Percentiles rank a stretch among this genome's conserved stretches.
Evolutionary conservation across 176 grass and related monocot genomes (phyloP).

Genomic region (Coix lacrymajobi): DNA sequence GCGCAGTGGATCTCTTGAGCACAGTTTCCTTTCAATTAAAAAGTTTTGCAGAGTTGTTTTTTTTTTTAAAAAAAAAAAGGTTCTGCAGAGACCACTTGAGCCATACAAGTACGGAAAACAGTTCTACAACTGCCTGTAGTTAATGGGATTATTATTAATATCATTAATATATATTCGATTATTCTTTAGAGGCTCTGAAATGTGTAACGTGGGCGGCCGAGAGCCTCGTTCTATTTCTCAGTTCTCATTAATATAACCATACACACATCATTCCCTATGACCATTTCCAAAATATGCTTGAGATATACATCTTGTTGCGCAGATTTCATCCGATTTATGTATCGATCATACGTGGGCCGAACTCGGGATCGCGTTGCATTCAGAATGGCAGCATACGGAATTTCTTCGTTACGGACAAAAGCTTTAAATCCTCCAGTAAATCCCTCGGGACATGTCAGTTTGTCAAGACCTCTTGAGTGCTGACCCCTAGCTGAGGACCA

Average conservation of each 20-base stretch:
- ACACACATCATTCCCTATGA: background rate
- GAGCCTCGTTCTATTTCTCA: background rate
- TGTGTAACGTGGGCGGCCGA: background rate
- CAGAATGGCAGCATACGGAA: background rate
- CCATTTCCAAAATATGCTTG: background rate
- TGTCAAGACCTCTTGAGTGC: background rate
- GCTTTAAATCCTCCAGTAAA: background rate
- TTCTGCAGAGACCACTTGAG: background rate
- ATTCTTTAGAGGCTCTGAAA: slow-evolving; percentile 4
- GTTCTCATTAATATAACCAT: too few species aligned
- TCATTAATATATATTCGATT: background rate
- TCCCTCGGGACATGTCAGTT: background rate
- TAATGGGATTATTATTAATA: background rate
- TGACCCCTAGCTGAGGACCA: background rate
- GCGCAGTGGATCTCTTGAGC: background rate
- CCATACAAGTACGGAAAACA: background rate
- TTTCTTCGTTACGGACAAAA: background rate
- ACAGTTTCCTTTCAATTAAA: background rate
- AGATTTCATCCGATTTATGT: background rate
- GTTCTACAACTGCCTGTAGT: background rate
- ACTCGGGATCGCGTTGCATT: background rate
- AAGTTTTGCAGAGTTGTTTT: background rate
- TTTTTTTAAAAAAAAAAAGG: too few species aligned
- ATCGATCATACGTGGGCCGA: background rate
- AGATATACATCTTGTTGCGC: background rate